Percentiles rank a stretch among this genome's conserved stretches.
These are phyloP conservation scores for Boletus holoroseus DNA, from an alignment of 1,284 basidiomycete genomes.

Conservation along the genomic window DNA sequence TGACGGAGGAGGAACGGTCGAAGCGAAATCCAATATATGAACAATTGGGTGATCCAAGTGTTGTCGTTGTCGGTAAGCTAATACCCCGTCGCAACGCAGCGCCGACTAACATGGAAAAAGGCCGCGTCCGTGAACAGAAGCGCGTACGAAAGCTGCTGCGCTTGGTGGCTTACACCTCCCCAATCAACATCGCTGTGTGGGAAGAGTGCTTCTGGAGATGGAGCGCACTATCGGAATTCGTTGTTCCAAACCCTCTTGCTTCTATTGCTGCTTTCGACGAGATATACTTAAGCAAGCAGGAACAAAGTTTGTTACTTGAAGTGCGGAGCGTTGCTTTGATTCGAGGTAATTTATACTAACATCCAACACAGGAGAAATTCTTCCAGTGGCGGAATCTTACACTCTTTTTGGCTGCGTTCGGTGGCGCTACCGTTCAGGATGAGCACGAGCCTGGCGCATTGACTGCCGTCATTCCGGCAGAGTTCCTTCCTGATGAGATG, in stretches of 20 bases:
- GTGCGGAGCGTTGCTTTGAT: conserved; percentile 27
- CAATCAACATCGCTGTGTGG: conserved; percentile 73
- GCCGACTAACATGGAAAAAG: conserved; percentile 23
- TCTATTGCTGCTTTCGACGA: conserved; percentile 34
- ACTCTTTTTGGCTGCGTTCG: conserved; percentile 72
- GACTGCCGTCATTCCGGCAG: conserved; percentile 51
- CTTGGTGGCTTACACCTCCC: conserved; percentile 55
- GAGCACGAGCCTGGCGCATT: conserved; percentile 46
- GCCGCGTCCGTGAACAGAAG: conserved; percentile 77
- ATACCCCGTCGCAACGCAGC: neutral
- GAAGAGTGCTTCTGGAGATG: conserved; percentile 73
- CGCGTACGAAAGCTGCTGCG: conserved; percentile 69
- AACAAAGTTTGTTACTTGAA: conserved; percentile 37
- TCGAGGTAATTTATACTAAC: conserved; percentile 8
- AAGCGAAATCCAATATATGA: conserved; percentile 71
- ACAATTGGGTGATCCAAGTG: conserved; percentile 67
- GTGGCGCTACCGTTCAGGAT: conserved; percentile 61
- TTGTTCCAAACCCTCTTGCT: conserved; percentile 37
- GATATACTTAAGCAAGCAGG: conserved; percentile 34
- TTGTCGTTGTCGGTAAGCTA: conserved; percentile 59
- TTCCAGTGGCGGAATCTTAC: conserved; percentile 87
- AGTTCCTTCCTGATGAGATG: conserved; percentile 66
- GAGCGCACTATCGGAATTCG: conserved; percentile 48
- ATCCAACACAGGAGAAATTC: conserved; percentile 55
- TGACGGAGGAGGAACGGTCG: conserved; percentile 55